Evolutionary conservation across 345 rosid species (phyloP).

Genomic region (Eucalyptus leucophloia): DNA sequence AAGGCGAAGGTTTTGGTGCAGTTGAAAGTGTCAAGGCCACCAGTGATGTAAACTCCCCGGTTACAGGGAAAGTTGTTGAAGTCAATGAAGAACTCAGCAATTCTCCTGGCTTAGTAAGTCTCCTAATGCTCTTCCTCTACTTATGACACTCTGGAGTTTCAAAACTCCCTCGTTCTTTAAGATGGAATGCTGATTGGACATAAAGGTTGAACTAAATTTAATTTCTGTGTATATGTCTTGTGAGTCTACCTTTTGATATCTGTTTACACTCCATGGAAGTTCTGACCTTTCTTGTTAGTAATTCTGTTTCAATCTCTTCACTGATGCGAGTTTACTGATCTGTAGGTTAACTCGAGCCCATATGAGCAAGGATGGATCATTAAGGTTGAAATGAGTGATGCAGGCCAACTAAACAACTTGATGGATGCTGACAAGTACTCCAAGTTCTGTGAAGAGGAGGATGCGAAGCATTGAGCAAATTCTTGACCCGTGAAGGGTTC

Average conservation of each 20-base stretch:
- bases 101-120: constrained; percentile 80
- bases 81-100: constrained; percentile 49
- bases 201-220: neutral
- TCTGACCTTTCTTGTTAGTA: neutral
- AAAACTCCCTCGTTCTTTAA: neutral
- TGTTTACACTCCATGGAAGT: neutral
- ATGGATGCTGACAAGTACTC: constrained; percentile 72
- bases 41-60: constrained; percentile 86
- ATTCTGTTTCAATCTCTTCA: neutral
- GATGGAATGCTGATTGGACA: neutral
- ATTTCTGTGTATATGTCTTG: neutral
- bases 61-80: constrained; percentile 76
- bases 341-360: constrained; percentile 75
- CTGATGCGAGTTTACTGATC: neutral
- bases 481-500: neutral
- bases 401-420: constrained; percentile 48
- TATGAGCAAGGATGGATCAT: constrained; percentile 83
- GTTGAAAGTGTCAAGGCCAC: constrained; percentile 99
- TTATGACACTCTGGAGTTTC: neutral
- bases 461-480: constrained; percentile 48
- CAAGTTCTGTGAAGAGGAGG: constrained; percentile 95
- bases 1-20: constrained; percentile 83
- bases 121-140: neutral
- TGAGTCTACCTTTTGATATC: neutral
- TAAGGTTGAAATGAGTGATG: constrained; percentile 53